Base-by-base conservation (phyloP, 306 rosid species). In the Sophora flavescens region DNA sequence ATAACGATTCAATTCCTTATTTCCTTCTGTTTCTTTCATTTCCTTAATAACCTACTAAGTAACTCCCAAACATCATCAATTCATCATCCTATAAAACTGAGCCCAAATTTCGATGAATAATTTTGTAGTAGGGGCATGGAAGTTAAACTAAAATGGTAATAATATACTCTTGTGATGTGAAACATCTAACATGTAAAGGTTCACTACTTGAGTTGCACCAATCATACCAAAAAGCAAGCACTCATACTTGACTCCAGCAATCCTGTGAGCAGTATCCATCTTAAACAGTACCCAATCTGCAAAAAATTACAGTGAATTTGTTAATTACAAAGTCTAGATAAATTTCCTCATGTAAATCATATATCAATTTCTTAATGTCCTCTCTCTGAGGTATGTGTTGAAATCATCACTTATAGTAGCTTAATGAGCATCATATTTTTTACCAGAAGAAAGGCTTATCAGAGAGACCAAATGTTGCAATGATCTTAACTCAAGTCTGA, bases 151-250 rank as follows among this genome's bases (percentile, higher is more conserved):
- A 70, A 33, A 41, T 16, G 32, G 28, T 28, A 45, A 30, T 39
- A 42, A 64, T 16, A 32, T 15, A 50, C 48, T 44, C 64, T 47
- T 59, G 30, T 32, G 33, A 64, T 59, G 17, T 32, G 33, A 64
- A 78, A 30, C 63, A 57, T 64, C 11, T 3, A 78, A 30, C 63
- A 57, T 64, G 15, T 3, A 13, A 58, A 36, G 28, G 6, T 36
- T 32, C 54, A 17, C 64, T 26, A 39, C 54, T 41, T 35, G 58
- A 80, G 83, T 78, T 78, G 58, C 72, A 70, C 12, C 33, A 61
- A 18, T 35, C 91, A 28, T 93, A 93, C 97, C 98, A 67, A 93
- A 93, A 80, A 93, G 86, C 89, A 93, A 82, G 79, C 80, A 89
- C 71, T 93, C 93, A 26, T 82, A 93, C 84, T 85, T 87, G 80